Base-by-base conservation (phyloP, 2,329 filamentous ascomycete genomes). In the Penicillium oxalicum region DNA sequence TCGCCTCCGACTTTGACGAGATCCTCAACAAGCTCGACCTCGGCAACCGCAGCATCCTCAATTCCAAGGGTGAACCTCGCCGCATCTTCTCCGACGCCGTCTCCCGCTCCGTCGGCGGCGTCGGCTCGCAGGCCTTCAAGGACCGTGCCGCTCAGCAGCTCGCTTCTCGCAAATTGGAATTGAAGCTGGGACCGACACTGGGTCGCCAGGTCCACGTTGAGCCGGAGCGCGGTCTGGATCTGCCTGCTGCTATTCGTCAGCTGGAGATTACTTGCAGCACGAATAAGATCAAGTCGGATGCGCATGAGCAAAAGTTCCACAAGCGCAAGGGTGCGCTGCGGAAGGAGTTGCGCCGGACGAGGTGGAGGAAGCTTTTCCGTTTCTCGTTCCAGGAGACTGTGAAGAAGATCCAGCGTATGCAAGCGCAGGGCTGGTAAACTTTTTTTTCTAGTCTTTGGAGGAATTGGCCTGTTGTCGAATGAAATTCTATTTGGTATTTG, bases 311-410 rank as follows among this genome's bases (percentile, higher is more conserved):
- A 58, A 66, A 61, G 54, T 72, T 63, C 48, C 70, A 75, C 60
- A 61, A 73, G 26, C 55, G 73, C 26, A 66, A 64, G 49, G 73
- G 72, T 34, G 66, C 70, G 66, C 47, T 61, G 58, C 63, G 55
- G 44, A 75, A 75, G 68, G 57, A 69, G 47, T 34, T 67, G 52
- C 61, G 62, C 47, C 65, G 62, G 47, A 42, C 57, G 48, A 58
- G 72, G 49, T 75, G 72, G 73, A 67, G 70, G 58, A 68, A 61
- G 49, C 49, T 73, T 59, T 75, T 75, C 52, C 70, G 67, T 55
- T 68, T 65, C 43, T 72, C 70, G 9, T 75, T 74, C 55, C 51
- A 66, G 48, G 56, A 64, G 38, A 73, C 72, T 47, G 68, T 73
- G 51, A 55, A 47, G 37, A 67, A 67, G 59, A 71, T 74, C 47